phyloP scores from a whole-genome alignment of 1,284 basidiomycete genomes.

The Ustilago trichophora region DNA sequence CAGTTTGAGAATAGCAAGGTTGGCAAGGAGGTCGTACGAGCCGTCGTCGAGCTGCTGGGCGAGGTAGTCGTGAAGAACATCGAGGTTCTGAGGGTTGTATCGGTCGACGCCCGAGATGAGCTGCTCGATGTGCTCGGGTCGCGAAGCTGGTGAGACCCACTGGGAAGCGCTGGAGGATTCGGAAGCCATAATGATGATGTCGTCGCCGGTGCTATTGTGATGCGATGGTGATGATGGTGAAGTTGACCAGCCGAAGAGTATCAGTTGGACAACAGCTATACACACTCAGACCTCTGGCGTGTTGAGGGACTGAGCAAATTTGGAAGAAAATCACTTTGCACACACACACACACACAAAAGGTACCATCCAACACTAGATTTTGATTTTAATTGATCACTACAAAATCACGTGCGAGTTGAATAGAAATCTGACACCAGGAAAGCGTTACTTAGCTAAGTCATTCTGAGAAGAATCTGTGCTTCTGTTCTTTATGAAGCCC shows the following conservation, averaged over 20 bases:
- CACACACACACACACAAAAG: not conserved
- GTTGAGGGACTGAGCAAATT: too few species aligned
- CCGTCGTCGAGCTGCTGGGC: conserved; percentile 87
- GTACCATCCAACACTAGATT: not conserved
- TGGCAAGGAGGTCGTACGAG: conserved; percentile 92
- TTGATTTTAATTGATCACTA: conserved; percentile 4
- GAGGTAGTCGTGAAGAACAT: conserved; percentile 92
- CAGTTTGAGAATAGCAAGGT: conserved; percentile 87
- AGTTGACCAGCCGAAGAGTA: not conserved
- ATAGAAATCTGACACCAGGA: too few species aligned
- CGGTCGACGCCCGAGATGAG: conserved; percentile 73
- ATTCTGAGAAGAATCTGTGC: conserved; percentile 3
- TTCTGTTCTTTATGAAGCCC: too few species aligned
- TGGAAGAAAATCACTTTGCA: conserved; percentile 22
- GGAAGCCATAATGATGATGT: conserved; percentile 26
- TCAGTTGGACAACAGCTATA: too few species aligned
- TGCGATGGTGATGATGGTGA: conserved; percentile 9
- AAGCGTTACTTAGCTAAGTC: too few species aligned
- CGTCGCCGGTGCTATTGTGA: not conserved
- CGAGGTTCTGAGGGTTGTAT: conserved; percentile 92
- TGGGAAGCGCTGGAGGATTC: conserved; percentile 34
- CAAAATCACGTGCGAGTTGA: conserved; percentile 18
- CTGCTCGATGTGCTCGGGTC: conserved; percentile 61
- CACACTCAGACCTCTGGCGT: too few species aligned
- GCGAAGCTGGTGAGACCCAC: conserved; percentile 50